Base-by-base conservation (phyloP, 306 rosid genomes). In the Alnus rubra region DNA sequence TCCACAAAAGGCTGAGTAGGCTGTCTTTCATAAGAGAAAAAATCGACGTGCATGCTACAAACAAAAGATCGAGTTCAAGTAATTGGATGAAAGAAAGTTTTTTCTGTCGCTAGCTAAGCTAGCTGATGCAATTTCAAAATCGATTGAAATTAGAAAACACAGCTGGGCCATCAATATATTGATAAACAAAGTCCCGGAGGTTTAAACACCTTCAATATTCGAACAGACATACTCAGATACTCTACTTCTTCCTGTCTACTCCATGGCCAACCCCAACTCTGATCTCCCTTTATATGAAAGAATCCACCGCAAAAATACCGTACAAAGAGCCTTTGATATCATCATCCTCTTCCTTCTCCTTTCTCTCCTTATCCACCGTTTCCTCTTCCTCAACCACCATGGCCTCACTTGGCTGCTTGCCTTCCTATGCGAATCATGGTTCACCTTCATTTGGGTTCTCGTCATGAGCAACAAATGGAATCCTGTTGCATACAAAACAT, bases 381-480 rank as follows among this genome's bases (percentile, higher is more conserved):
- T 88, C 5, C 78, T 60, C 48, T 75, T 81, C 0, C 14, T 69
- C 30, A 18, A 16, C 9, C 15, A 51, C 71, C 82, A 78, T 55
- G 86, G 80, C 18, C 67, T 77, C 77, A 75, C 88, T 31, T 87
- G 87, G 71, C 69, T 87, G 5, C 77, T 86, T 33, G 97, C 98
- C 74, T 83, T 91, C 30, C 13, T 88, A 0, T 91, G 89, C 45
- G 98, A 91, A 73, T 82, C 81, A 1, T 91, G 90, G 87, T 91
- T 93, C 83, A 55, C 92, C 78, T 76, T 80, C 87, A 39, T 67
- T 3, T 83, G 88, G 90, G 0, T 80, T 49, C 59, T 85, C 10
- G 71, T 56, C 67, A 50, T 91, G 67, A 56, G 3, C 86, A 77
- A 51, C 74, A 81, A 74, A 62, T 93, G 93, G 93, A 83, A 88